Base-by-base conservation (phyloP, 2,329 filamentous ascomycete species). In the Ceratocystiopsis brevicomis region DNA sequence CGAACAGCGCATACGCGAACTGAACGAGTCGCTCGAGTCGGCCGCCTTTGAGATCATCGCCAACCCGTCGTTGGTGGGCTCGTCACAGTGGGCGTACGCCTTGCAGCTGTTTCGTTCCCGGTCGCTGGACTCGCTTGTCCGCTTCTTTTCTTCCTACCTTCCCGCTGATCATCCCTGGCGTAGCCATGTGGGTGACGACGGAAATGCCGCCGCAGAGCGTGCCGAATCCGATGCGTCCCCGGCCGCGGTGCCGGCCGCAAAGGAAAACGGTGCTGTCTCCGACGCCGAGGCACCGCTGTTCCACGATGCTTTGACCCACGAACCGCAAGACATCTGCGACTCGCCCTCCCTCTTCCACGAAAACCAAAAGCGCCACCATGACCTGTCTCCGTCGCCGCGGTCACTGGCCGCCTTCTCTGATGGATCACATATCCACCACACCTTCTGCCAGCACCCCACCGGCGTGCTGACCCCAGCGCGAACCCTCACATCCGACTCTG, bases 31-130 rank as follows among this genome's bases (percentile, higher is more conserved):
- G 41, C 64, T 76, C 45, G 66, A 73, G 52, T 68, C 68, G 40
- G 68, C 72, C 40, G 68, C 71, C n/a, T 58, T 71, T 50, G 70
- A 75, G 57, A 75, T 76, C 54, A 70, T 75, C 50, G 69, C 66
- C 53, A 74, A 73, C 57, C 71, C 71, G 15, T 62, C 62, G 44
- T 61, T 76, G 49, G 69, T 76, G 57, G 70, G 68, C 45, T 71
- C 68, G 40, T 61, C 70, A 16, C 71, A 74, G 58, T 76, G 71
- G 71, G 64, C 70, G 49, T 59, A 67, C 49, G 71, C 71, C 21
- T 53, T 74, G 25, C 71, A 75, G 53, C 66, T 75, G 44, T 75
- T 76, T 53, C 67, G 71, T 14, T 71, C 70, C 11, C 67, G 62
- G 51, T 73, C 69, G 3, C 66, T 73, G 44, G 71, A 76, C 55